Percentiles rank a stretch among this genome's conserved stretches.
Evolutionary conservation across 768 basidiomycete genomes (phyloP).

Genomic region (Polyporus arcularius): DNA sequence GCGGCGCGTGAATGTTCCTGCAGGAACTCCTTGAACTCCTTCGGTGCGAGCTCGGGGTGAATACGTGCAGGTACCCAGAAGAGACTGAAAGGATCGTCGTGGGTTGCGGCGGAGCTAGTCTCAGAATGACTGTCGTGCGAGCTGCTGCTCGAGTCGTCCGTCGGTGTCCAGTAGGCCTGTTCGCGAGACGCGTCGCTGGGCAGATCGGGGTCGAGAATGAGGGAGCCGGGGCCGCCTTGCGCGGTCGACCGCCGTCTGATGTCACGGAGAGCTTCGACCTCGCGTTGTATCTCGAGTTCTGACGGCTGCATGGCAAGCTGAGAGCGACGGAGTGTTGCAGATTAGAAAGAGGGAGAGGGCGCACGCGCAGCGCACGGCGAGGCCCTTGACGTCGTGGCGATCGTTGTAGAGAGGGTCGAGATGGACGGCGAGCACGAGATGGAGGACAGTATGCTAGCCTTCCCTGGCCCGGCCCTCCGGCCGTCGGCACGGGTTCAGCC

Average conservation of each 20-base stretch:
- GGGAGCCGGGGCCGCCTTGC: conserved; percentile 71
- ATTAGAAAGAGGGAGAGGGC: too few relatives aligned
- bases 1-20: conserved; percentile 81
- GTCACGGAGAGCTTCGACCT: conserved; percentile 84
- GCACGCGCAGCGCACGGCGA: conserved; percentile 2
- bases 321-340: background rate
- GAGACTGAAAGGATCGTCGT: conserved; percentile 84
- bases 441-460: background rate
- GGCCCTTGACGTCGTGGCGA: conserved; percentile 2
- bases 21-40: conserved; percentile 92
- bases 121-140: conserved; percentile 46
- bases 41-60: conserved; percentile 97
- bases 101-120: conserved; percentile 33
- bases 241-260: conserved; percentile 81
- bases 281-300: conserved; percentile 82
- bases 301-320: conserved; percentile 61
- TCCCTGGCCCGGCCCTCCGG: background rate
- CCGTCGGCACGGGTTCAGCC: too few relatives aligned
- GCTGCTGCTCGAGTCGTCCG: conserved; percentile 44
- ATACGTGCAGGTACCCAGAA: conserved; percentile 99
- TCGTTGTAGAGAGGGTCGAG: background rate
- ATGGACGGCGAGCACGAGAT: conserved; percentile 1
- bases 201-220: conserved; percentile 90
- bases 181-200: conserved; percentile 63
- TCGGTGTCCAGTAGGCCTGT: conserved; percentile 31